Conservation (phyloP, 2,329 filamentous ascomycete species). For the Parastagonospora nodorum region DNA sequence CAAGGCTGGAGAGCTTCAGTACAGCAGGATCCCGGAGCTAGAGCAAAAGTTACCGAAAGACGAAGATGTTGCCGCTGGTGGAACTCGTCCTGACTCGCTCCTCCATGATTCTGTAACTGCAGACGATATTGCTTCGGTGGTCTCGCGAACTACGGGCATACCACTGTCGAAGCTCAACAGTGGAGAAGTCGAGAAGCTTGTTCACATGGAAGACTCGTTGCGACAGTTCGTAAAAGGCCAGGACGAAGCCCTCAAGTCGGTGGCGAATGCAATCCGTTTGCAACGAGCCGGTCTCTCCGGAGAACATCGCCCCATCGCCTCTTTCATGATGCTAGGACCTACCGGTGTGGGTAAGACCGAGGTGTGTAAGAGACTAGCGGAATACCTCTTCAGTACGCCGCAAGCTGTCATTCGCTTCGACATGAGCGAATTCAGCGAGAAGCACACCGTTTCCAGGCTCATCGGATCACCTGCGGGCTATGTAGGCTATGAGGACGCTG, state of each 20-base stretch:
- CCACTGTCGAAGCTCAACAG: conserved; percentile 90
- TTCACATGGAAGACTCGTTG: conserved; percentile 92
- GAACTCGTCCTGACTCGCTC: conserved; percentile 58
- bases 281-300: conserved; percentile 90
- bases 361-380: conserved; percentile 92
- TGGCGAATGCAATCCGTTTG: conserved; percentile 90
- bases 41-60: conserved; percentile 82
- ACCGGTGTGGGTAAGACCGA: conserved; percentile 98
- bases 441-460: conserved; percentile 90
- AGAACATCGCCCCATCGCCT: conserved; percentile 88
- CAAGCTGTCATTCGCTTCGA: conserved; percentile 91
- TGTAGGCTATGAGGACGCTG: conserved; percentile 94
- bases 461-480: conserved; percentile 95
- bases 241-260: conserved; percentile 88
- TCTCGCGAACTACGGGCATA: conserved; percentile 89
- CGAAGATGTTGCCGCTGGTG: conserved; percentile 49
- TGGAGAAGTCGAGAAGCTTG: conserved; percentile 90
- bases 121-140: conserved; percentile 91
- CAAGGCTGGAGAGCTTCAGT: conserved; percentile 87
- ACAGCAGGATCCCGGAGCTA: conserved; percentile 81
- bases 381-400: conserved; percentile 91
- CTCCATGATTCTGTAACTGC: conserved; percentile 94
- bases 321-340: conserved; percentile 96
- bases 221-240: conserved; percentile 86
- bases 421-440: conserved; percentile 98